phyloP scores from a whole-genome alignment of 2,329 filamentous ascomycete species.

The Pleurostoma richardsiae region DNA sequence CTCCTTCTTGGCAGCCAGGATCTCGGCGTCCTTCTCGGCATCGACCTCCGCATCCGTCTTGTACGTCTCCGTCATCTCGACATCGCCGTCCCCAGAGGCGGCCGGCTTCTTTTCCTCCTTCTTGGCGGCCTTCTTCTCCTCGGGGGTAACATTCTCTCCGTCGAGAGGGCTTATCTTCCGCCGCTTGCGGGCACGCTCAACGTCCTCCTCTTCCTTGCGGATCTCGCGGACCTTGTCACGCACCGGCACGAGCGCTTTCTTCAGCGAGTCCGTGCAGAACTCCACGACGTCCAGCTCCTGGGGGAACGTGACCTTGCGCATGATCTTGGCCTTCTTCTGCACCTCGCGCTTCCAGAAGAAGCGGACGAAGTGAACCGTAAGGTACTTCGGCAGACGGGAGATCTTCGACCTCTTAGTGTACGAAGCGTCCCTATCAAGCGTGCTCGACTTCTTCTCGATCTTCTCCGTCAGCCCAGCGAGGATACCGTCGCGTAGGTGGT shows the following conservation, averaged over 20 bases:
- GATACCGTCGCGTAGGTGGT: slow-evolving; percentile 88
- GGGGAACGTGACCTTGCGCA: slow-evolving; percentile 97
- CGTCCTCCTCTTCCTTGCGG: slow-evolving; percentile 89
- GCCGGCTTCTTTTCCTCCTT: slow-evolving; percentile 37
- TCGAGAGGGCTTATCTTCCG: slow-evolving; percentile 60
- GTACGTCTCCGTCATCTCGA: slow-evolving; percentile 67
- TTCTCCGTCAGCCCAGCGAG: slow-evolving; percentile 77
- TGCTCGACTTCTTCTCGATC: slow-evolving; percentile 82
- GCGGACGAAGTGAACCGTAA: slow-evolving; percentile 94
- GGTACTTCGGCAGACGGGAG: slow-evolving; percentile 84
- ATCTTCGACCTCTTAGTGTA: slow-evolving; percentile 94
- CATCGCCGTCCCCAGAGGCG: slow-evolving; percentile 53
- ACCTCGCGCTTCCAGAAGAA: slow-evolving; percentile 97
- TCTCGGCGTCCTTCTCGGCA: slow-evolving; percentile 70
- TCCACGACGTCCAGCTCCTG: slow-evolving; percentile 89
- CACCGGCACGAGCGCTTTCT: slow-evolving; percentile 79
- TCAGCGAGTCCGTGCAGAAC: slow-evolving; percentile 89
- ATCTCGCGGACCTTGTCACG: slow-evolving; percentile 94
- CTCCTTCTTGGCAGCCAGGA: slow-evolving; percentile 82
- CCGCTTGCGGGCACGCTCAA: slow-evolving; percentile 85
- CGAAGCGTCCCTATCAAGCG: slow-evolving; percentile 69
- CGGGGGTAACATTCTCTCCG: slow-evolving; percentile 31
- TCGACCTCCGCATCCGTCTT: slow-evolving; percentile 95
- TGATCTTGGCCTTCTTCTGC: slow-evolving; percentile 98
- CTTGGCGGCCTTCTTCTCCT: slow-evolving; percentile 2